Evolutionary conservation across 2,329 filamentous ascomycete species (phyloP), one percentile per base, ranked within the genome.

Genomic region (Ophioceras dolichostomum): DNA sequence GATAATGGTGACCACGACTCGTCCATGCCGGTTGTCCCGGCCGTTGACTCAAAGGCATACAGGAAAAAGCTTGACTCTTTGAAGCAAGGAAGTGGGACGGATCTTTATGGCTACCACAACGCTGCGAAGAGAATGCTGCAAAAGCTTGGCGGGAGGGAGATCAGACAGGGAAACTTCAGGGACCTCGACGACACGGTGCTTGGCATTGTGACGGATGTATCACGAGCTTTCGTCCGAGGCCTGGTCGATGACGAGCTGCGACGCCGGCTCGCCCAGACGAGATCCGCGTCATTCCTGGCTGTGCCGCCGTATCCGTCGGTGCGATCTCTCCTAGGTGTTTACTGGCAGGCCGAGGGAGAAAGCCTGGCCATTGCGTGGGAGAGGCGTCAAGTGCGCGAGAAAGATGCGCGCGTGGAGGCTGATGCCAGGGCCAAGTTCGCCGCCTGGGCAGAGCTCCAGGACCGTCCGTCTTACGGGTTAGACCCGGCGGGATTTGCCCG

Each of bases 291-390:
- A 5, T 60, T 61, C 21, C 51, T 50, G 12, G 42, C 51, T 8
- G 36, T 42, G 2, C 38, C 49, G 1, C 47, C 50, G 3, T 36
- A 43, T 3, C 45, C 53, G 5, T 53, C 52, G 35, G 53, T 59
- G 39, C 65, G 69, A 28, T 70, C 72, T 4, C 61, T 79, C 1
- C 54, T 60, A n/a, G 70, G 71, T 1, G 61, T 74, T 3, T 65
- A 59, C 41, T 64, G 57, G 12, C 70, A 77, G 43, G 53, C 65
- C 2, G 74, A 79, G 46, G 74, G 74, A 7, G 74, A 79, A 47
- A 56, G 58, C 16, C 49, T 76, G 17, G 56, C 68, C 2, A 60
- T 68, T 49, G 47, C 59, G 3, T 73, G 62, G 61, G 62, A 67
- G 16, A 49, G 43, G 18, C 53, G 59, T 34, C 30, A 54, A 4